Conservation (phyloP, 495 filamentous ascomycete genomes). For the Aspergillus biplanus region DNA sequence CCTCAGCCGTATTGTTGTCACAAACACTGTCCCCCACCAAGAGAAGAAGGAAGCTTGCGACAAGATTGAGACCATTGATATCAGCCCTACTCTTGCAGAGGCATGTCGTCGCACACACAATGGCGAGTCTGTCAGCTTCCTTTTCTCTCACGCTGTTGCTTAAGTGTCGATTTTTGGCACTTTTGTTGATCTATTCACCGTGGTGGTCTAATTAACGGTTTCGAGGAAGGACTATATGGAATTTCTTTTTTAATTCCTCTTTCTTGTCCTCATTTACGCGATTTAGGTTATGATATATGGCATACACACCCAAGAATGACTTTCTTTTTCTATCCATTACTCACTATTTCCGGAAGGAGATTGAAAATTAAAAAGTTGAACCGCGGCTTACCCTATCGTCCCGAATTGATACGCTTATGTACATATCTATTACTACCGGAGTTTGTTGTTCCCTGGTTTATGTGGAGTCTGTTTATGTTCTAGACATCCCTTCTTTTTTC, state of each 20-base stretch:
- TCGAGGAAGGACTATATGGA: not conserved
- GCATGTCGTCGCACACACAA: constrained; percentile 86
- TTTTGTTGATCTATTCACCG: not conserved
- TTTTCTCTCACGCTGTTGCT: constrained; percentile 83
- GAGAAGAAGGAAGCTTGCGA: constrained; percentile 72
- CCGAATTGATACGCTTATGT: too few species aligned
- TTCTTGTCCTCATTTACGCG: constrained; percentile 6
- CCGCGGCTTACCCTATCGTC: too few species aligned
- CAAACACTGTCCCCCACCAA: constrained; percentile 94
- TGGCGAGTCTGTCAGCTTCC: constrained; percentile 88
- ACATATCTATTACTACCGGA: too few species aligned
- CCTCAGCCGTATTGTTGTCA: constrained; percentile 81
- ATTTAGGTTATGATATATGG: constrained; percentile 19
- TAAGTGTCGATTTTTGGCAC: constrained; percentile 25
- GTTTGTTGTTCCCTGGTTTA: too few species aligned
- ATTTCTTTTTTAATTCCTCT: not conserved
- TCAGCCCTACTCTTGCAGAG: constrained; percentile 81
- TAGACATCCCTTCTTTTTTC: too few species aligned
- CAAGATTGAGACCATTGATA: constrained; percentile 87
- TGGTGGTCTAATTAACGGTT: not conserved
- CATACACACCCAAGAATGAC: constrained; percentile 5
- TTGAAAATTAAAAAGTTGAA: constrained; percentile 14
- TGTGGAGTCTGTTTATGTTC: too few species aligned
- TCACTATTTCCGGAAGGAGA: not conserved
- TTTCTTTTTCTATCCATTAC: constrained; percentile 7